A percentile compares a stretch with the other conserved stretches of the same genome.
These are phyloP conservation scores for Taphrina confusa DNA, from an alignment of 1,139 yeast species.

Conservation along the genomic window DNA sequence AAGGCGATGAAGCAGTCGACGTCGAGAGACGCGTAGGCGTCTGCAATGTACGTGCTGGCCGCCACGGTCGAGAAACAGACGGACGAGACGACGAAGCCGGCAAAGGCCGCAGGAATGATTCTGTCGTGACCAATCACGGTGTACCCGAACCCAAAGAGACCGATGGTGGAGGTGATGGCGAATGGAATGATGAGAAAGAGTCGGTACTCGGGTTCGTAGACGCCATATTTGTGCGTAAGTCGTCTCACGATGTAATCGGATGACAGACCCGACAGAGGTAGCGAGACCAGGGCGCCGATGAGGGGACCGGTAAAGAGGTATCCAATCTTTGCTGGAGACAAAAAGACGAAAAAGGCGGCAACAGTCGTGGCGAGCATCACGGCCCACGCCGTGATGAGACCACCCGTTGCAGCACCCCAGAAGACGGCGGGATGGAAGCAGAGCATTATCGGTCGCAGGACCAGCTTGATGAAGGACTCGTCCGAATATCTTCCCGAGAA, in stretches of 20 bases:
- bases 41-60: conserved; percentile 39
- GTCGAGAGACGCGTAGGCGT: conserved; percentile 39
- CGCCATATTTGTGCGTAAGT: conserved; percentile 49
- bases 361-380: conserved; percentile 40
- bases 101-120: conserved; percentile 38
- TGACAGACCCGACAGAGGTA: conserved; percentile 38
- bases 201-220: conserved; percentile 58
- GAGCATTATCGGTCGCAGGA: conserved; percentile 39
- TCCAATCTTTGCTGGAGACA: conserved; percentile 38
- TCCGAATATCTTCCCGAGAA: conserved; percentile 39
- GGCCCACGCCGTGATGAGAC: conserved; percentile 40
- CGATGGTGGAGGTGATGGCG: conserved; percentile 50
- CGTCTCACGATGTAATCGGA: conserved; percentile 36
- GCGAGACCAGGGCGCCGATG: conserved; percentile 39
- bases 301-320: conserved; percentile 40
- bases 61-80: conserved; percentile 40
- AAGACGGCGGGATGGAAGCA: conserved; percentile 38
- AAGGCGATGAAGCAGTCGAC: conserved; percentile 39
- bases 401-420: conserved; percentile 40
- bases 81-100: conserved; percentile 39
- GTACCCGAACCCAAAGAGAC: conserved; percentile 58
- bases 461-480: conserved; percentile 37
- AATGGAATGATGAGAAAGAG: conserved; percentile 53
- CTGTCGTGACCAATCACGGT: conserved; percentile 45
- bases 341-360: conserved; percentile 40